Conservation (phyloP, 306 rosid genomes). For the Pyrus bretschneideri region DNA sequence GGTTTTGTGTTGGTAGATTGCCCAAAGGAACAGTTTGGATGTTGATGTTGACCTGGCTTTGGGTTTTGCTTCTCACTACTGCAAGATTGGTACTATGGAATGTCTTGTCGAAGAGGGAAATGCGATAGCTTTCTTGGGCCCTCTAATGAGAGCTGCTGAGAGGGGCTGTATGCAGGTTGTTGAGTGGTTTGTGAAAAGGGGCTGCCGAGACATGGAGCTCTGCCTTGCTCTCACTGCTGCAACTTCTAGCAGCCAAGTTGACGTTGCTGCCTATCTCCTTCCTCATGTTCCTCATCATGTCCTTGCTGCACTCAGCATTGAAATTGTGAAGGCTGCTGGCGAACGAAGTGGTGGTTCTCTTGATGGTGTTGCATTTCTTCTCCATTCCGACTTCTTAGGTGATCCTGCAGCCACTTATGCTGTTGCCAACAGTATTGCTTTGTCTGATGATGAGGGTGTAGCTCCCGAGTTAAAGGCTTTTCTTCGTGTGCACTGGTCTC, state of each 20-base stretch:
- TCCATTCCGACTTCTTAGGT: conserved; percentile 71
- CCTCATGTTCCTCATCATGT: conserved; percentile 80
- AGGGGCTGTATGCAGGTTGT: conserved; percentile 81
- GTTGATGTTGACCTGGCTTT: conserved; percentile 83
- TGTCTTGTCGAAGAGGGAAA: conserved; percentile 91
- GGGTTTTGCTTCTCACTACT: conserved; percentile 89
- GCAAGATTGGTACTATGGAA: conserved; percentile 87
- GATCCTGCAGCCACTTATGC: conserved; percentile 80
- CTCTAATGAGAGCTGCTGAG: conserved; percentile 93
- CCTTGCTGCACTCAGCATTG: conserved; percentile 68
- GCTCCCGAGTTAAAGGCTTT: conserved; percentile 64
- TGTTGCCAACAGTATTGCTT: conserved; percentile 71
- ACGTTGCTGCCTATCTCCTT: conserved; percentile 64
- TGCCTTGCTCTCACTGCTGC: conserved; percentile 94
- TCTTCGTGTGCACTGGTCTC: conserved; percentile 77
- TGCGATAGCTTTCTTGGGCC: conserved; percentile 79
- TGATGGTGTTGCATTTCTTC: conserved; percentile 81
- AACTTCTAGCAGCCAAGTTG: conserved; percentile 84
- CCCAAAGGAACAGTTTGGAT: conserved; percentile 85
- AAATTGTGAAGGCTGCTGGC: conserved; percentile 85
- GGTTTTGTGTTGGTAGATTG: conserved; percentile 49
- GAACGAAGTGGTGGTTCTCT: conserved; percentile 79
- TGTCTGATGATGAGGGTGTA: conserved; percentile 59
- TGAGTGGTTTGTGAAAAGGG: conserved; percentile 85
- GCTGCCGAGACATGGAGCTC: conserved; percentile 86